Evolutionary conservation across 1,284 basidiomycete genomes (phyloP), one percentile per base, ranked within the genome.

Genomic region (Malassezia arunalokei): DNA sequence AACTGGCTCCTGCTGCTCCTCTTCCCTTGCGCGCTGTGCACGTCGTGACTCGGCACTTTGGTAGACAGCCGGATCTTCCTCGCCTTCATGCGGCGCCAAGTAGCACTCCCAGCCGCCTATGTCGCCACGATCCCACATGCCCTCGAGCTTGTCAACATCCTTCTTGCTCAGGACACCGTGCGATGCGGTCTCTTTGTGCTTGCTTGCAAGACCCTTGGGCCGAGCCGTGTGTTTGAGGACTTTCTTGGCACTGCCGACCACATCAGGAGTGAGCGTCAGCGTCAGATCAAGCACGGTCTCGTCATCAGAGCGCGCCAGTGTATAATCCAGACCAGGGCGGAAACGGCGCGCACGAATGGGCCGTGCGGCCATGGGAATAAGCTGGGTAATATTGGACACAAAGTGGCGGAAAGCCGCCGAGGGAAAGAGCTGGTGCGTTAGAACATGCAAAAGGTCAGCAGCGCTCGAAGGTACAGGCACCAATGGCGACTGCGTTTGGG

Each of bases 81-180:
- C 88, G 60, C 86, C 86, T 68, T 87, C 88, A 60, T 90, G 84
- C 57, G 90, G 87, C 3, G 89, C 85, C 82, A 94, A 87, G 74
- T 94, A 95, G 73, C 88, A 92, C 78, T 94, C 89, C 90, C 90
- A 94, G 20, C 89, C 90, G 50, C 90, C 90, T 79, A 87, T 87
- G 59, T 86, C 82, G 14, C 84, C 84, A 32, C 78, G 78, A 65
- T 81, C 78, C 86, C 86, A 89, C 20, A 73, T 53, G 64, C 67
- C 56, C 70, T 74, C 43, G 40, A 65, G 47, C 24, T 65, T 66
- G 39, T 63, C 68, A n/a, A 61, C 58, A 15, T 65, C 49, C 41
- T 59, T 59, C 55, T 61, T 64, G 44, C 50, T 56, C 29, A 66
- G 47, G 35, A 45, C 45, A 9, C 47, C 45, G 12, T 43, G 61